Percentiles rank a stretch among this genome's conserved stretches.
Evolutionary conservation across 2,329 filamentous ascomycete genomes (phyloP).

Genomic region (Fusarium burgessii): DNA sequence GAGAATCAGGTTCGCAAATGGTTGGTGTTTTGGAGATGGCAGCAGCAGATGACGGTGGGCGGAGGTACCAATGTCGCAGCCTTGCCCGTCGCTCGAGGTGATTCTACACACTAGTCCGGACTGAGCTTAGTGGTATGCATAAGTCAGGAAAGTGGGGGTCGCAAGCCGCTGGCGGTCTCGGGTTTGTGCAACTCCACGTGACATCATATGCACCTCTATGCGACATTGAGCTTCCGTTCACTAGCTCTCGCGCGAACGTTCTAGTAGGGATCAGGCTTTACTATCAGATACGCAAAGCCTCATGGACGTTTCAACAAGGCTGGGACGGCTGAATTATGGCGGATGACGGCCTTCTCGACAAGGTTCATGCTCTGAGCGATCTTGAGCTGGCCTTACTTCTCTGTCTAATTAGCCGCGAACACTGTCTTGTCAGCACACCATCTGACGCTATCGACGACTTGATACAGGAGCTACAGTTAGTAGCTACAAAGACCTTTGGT

Average conservation of each 20-base stretch:
- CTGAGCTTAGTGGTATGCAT: constrained; percentile 46
- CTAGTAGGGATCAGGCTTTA: constrained; percentile 12
- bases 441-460: constrained; percentile 72
- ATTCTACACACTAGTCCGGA: constrained; percentile 34
- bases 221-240: constrained; percentile 28
- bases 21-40: constrained; percentile 44
- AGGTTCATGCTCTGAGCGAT: constrained; percentile 84
- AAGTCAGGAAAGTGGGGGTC: constrained; percentile 25
- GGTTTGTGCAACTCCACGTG: constrained; percentile 47
- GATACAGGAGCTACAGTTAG: constrained; percentile 79
- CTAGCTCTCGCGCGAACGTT: constrained; percentile 20
- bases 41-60: constrained; percentile 40
- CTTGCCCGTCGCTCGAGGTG: constrained; percentile 46
- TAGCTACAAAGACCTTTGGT: constrained; percentile 78
- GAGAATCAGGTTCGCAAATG: constrained; percentile 13
- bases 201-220: constrained; percentile 45
- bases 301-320: constrained; percentile 44
- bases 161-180: constrained; percentile 10
- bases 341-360: constrained; percentile 70
- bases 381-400: constrained; percentile 88
- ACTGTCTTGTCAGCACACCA: constrained; percentile 87
- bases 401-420: constrained; percentile 83
- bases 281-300: constrained; percentile 23
- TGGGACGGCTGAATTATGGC: constrained; percentile 63
- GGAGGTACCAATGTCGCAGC: constrained; percentile 47